These are phyloP conservation scores for Neoascochyta sp. DNA, from an alignment of 2,329 filamentous ascomycete genomes.

Conservation along the genomic window DNA sequence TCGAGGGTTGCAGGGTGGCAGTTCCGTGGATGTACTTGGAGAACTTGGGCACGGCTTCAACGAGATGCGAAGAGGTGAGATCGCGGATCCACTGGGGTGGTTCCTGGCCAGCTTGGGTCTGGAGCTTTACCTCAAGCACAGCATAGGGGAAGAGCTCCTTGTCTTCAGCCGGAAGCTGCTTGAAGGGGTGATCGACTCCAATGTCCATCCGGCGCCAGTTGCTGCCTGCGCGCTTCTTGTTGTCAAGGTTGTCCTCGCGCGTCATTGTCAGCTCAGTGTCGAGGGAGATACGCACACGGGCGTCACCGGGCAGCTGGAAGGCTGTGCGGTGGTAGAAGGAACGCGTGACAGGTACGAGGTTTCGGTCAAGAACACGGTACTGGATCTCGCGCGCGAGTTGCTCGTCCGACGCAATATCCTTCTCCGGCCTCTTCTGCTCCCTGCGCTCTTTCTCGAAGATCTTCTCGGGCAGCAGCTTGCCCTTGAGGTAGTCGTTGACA, in stretches of 20 bases:
- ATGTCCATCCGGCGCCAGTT: conserved; percentile 99
- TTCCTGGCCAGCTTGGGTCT: conserved; percentile 92
- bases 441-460: conserved; percentile 96
- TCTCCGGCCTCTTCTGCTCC: conserved; percentile 88
- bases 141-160: conserved; percentile 93
- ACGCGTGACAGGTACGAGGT: conserved; percentile 82
- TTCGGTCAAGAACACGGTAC: conserved; percentile 84
- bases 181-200: conserved; percentile 92
- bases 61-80: conserved; percentile 85
- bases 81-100: conserved; percentile 96
- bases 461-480: conserved; percentile 76
- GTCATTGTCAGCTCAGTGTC: conserved; percentile 95
- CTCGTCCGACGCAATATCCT: conserved; percentile 88
- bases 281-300: conserved; percentile 90
- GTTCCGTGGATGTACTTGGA: conserved; percentile 98
- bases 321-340: conserved; percentile 98
- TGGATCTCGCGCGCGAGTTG: conserved; percentile 87
- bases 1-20: conserved; percentile 77
- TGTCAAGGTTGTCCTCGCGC: conserved; percentile 92
- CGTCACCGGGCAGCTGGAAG: conserved; percentile 94
- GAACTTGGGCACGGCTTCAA: conserved; percentile 98
- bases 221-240: conserved; percentile 67
- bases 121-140: conserved; percentile 93
- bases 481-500: conserved; percentile 83
- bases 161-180: conserved; percentile 78